These are phyloP conservation scores for Incumbomyces lentus DNA, from an alignment of 2,329 filamentous ascomycete species.

Conservation along the genomic window DNA sequence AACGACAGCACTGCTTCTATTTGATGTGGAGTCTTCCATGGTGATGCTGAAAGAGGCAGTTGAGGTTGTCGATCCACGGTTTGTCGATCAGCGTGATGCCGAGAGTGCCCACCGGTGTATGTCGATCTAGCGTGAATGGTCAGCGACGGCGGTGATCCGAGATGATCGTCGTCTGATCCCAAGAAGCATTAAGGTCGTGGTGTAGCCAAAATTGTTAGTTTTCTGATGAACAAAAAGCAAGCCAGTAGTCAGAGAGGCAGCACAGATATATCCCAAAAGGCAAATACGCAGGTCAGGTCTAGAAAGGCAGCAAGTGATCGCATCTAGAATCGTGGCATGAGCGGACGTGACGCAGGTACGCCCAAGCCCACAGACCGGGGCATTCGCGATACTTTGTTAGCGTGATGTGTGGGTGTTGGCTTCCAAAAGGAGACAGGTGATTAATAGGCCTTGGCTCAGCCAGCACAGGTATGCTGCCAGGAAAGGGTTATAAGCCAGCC, in stretches of 20 bases:
- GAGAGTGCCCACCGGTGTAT: too few relatives aligned
- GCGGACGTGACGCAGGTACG: neutral
- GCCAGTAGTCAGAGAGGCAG: neutral
- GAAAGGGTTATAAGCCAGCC: too few relatives aligned
- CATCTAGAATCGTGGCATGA: neutral
- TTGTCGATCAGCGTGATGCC: neutral
- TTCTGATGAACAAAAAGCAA: neutral
- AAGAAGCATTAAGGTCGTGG: too few relatives aligned
- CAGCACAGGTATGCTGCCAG: too few relatives aligned
- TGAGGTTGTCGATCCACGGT: slow-evolving; percentile 1
- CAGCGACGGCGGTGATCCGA: too few relatives aligned
- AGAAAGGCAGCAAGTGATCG: neutral
- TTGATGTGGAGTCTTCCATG: neutral
- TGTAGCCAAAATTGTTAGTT: neutral
- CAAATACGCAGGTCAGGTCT: neutral
- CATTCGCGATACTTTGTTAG: too few relatives aligned
- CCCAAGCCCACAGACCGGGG: neutral
- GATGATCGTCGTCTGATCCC: too few relatives aligned
- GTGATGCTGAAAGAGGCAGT: neutral
- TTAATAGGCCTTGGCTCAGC: too few relatives aligned
- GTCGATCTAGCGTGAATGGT: too few relatives aligned
- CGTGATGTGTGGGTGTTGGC: too few relatives aligned
- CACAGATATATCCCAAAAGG: neutral
- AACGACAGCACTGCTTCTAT: neutral
- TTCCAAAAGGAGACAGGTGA: too few relatives aligned